Evolutionary conservation across 257 asterid genomes (phyloP).

Genomic region (Gentiana straminea): DNA sequence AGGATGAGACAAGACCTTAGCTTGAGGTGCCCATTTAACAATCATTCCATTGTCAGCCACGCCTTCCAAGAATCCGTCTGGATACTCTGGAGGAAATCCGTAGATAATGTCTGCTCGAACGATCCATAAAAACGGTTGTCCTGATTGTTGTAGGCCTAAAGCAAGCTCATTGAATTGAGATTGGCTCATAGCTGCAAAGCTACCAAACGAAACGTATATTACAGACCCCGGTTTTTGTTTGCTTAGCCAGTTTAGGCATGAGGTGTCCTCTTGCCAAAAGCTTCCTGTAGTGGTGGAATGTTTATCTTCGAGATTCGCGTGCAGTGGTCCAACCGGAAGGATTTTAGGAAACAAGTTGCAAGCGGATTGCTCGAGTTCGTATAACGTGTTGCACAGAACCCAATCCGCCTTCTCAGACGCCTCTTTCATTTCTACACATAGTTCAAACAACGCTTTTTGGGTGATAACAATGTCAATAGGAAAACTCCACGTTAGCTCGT

Average conservation of each 20-base stretch:
- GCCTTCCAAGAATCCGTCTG: background rate
- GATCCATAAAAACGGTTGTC: conserved; percentile 32
- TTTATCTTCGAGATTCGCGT: background rate
- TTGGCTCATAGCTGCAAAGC: conserved; percentile 11
- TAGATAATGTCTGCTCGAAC: conserved; percentile 23
- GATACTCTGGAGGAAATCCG: conserved; percentile 2
- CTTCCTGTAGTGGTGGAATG: background rate
- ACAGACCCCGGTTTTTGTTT: conserved; percentile 21
- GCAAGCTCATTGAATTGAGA: conserved; percentile 32
- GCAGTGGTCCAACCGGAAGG: conserved; percentile 24
- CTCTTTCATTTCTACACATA: background rate
- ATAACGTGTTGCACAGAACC: conserved; percentile 8
- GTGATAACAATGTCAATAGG: background rate
- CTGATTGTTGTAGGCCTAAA: conserved; percentile 32
- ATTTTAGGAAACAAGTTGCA: conserved; percentile 18
- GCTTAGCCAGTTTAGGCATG: conserved; percentile 35
- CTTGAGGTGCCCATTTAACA: conserved; percentile 38
- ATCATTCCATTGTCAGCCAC: conserved; percentile 20
- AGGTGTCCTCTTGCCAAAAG: conserved; percentile 17
- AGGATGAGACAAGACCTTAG: conserved; percentile 25
- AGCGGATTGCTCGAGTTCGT: conserved; percentile 20
- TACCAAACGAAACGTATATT: conserved; percentile 37
- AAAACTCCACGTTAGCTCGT: conserved; percentile 3
- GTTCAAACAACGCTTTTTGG: background rate
- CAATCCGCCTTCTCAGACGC: background rate